These are phyloP conservation scores for Tylopilus sp. DNA, from an alignment of 768 basidiomycete species.

Conservation along the genomic window DNA sequence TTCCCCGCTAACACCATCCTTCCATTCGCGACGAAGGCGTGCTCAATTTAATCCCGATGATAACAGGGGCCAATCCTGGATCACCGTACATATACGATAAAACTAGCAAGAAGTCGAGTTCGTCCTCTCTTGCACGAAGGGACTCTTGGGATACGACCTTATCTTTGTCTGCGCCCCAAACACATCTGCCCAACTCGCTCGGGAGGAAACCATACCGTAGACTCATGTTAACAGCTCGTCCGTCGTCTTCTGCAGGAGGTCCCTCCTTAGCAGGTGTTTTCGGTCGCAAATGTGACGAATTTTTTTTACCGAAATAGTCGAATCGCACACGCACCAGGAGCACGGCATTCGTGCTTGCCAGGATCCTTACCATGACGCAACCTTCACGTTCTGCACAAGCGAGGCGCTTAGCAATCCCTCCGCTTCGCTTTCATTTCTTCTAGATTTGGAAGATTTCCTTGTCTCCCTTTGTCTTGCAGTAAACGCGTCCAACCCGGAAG, in stretches of 20 bases:
- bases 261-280: slow-evolving; percentile 24
- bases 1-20: slow-evolving; percentile 38
- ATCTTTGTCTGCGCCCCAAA: slow-evolving; percentile 57
- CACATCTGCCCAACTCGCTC: slow-evolving; percentile 35
- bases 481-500: slow-evolving; percentile 25
- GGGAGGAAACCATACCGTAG: slow-evolving; percentile 23
- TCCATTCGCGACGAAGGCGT: slow-evolving; percentile 36
- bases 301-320: slow-evolving; percentile 44
- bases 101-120: slow-evolving; percentile 27
- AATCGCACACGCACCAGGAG: slow-evolving; percentile 33
- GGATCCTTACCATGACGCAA: slow-evolving; percentile 59
- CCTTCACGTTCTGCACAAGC: slow-evolving; percentile 51
- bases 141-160: slow-evolving; percentile 57
- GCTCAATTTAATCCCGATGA: slow-evolving; percentile 2
- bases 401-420: slow-evolving; percentile 33
- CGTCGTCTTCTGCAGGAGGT: slow-evolving; percentile 35
- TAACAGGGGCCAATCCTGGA: slow-evolving; percentile 27
- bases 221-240: slow-evolving; percentile 43
- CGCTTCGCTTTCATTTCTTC: neutral
- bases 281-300: slow-evolving; percentile 42
- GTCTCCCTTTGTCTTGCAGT: no score
- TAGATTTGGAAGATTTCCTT: slow-evolving; percentile 10
- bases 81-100: slow-evolving; percentile 25
- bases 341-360: slow-evolving; percentile 26
- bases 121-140: slow-evolving; percentile 57